Conservation (phyloP, 352 stramenopile species). For the Globisporangium barbulae region DNA sequence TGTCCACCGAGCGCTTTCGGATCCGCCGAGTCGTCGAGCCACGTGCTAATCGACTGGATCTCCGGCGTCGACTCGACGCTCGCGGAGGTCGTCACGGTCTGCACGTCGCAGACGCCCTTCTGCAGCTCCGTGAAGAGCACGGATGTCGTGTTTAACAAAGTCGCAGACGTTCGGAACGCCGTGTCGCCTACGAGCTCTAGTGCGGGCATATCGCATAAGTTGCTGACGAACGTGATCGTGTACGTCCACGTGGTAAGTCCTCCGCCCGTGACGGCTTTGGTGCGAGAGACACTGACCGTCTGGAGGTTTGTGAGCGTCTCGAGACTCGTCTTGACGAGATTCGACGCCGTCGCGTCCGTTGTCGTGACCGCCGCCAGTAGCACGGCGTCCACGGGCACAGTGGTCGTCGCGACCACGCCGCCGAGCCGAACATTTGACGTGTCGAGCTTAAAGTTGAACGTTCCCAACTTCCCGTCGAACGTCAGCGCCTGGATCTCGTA, state of each 20-base stretch:
- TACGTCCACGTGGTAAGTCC: conserved; percentile 54
- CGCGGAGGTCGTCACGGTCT: conserved; percentile 90
- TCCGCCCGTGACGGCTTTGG: conserved; percentile 21
- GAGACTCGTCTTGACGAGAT: conserved; percentile 80
- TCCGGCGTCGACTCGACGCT: conserved; percentile 89
- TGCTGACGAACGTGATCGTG: conserved; percentile 82
- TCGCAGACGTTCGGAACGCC: conserved; percentile 38
- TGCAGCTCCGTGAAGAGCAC: conserved; percentile 63
- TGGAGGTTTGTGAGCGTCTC: conserved; percentile 80
- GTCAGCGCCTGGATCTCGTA: conserved; percentile 91
- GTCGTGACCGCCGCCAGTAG: conserved; percentile 29
- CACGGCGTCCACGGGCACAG: conserved; percentile 40
- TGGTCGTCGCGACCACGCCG: conserved; percentile 42
- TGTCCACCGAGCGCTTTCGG: conserved; percentile 44
- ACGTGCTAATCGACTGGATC: conserved; percentile 86
- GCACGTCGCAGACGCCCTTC: conserved; percentile 92
- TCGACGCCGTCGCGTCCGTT: conserved; percentile 49
- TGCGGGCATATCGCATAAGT: conserved; percentile 79
- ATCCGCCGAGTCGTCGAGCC: conserved; percentile 40
- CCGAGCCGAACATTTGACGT: conserved; percentile 51
- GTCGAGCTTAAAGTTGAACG: conserved; percentile 77
- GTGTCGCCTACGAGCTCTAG: conserved; percentile 55
- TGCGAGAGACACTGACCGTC: conserved; percentile 74
- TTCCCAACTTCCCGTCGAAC: conserved; percentile 54
- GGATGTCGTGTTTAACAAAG: conserved; percentile 27